phyloP scores from a whole-genome alignment of 2,329 filamentous ascomycete genomes.

The Byssochlamys sp. region DNA sequence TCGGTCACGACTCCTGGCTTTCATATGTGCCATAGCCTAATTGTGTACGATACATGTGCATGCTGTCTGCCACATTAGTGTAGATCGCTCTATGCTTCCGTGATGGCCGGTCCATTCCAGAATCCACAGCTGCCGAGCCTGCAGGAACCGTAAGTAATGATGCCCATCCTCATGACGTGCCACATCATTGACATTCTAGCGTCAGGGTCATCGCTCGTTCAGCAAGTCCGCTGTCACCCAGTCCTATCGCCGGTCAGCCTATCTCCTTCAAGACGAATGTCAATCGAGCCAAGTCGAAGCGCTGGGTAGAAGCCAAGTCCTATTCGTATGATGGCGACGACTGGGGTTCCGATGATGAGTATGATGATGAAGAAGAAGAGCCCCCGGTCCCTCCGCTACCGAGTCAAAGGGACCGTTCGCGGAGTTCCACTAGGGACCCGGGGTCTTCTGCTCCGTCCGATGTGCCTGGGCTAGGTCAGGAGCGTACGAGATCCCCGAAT shows the following conservation, averaged over 20 bases:
- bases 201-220: slow-evolving; percentile 4
- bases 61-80: background rate
- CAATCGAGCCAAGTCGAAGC: slow-evolving; percentile 78
- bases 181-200: background rate
- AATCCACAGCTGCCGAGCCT: background rate
- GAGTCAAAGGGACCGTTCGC: slow-evolving; percentile 18
- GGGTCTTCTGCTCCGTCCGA: background rate
- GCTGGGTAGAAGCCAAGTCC: slow-evolving; percentile 85
- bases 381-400: slow-evolving; percentile 15
- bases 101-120: slow-evolving; percentile 1
- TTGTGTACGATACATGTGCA: background rate
- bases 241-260: slow-evolving; percentile 28
- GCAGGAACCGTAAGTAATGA: background rate
- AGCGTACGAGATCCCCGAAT: background rate
- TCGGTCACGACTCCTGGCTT: background rate
- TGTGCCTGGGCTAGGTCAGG: background rate
- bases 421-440: slow-evolving; percentile 10
- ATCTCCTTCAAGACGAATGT: slow-evolving; percentile 72
- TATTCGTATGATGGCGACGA: slow-evolving; percentile 87
- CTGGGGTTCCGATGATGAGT: slow-evolving; percentile 65
- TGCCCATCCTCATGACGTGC: background rate
- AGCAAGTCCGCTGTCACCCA: slow-evolving; percentile 19
- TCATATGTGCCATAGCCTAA: background rate
- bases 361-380: slow-evolving; percentile 50
- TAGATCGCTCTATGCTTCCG: background rate